Evolutionary conservation across 495 filamentous ascomycete species (phyloP), one percentile per base, ranked within the genome.

Genomic region (Tricharina praecox): DNA sequence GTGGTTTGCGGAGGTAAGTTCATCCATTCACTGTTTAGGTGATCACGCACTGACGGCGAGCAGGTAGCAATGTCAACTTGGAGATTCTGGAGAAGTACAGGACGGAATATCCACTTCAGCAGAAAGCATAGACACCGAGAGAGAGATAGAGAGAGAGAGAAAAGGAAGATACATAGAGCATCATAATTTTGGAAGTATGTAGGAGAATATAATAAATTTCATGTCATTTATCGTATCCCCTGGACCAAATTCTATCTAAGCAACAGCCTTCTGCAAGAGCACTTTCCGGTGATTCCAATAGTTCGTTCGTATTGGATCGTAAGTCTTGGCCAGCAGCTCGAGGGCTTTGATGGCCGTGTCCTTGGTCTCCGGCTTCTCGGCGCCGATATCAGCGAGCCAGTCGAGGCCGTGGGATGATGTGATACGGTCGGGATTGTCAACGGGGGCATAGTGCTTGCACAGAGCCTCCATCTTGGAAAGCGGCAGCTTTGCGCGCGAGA

Each of bases 391-490:
- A 2, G 85, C 90, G 51, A 96, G 59, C 54, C 90, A 66, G 60
- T 96, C 90, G 48, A 97, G 61, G n/a, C 90, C 90, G 67, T 93
- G 82, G 44, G 77, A 83, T 53, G 81, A 85, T 58, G 65, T 74
- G 11, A 86, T 75, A 33, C 67, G 62, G 37, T 63, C 57, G 20
- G 56, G 56, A 3, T 59, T 50, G 44, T 55, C 52, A 23, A 59
- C 43, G 8, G 56, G 55, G n/a, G 56, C 55, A 19, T 59, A 59
- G 46, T 48, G 37, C 15, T 24, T 34, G 33, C 55, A 58, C 0
- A 47, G 42, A 16, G 51, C 46, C 32, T 59, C 52, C 15, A 59
- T 45, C 1, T 36, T 51, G 3, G 55, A 58, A n/a, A 59, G 35
- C 23, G 56, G 39, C 23, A 57, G 33, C 11, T 47, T 44, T 25